Conservation (phyloP, 176 grass and related monocot genomes). For the Oryza officinalis region DNA sequence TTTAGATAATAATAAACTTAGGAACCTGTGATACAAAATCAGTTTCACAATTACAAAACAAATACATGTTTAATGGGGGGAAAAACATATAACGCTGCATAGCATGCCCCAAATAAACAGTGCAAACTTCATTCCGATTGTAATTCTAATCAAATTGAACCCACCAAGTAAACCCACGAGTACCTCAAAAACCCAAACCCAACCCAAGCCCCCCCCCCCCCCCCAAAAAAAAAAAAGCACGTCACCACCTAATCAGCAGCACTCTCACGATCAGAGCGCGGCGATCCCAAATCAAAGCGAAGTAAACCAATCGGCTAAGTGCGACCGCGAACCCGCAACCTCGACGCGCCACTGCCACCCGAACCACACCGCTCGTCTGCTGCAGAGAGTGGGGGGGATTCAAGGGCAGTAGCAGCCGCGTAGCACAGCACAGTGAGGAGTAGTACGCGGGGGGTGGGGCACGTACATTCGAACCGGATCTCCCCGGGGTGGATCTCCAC, state of each 20-base stretch:
- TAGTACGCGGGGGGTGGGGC: no score
- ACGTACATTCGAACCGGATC: conserved; percentile 76
- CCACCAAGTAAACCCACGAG: background rate
- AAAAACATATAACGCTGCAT: background rate
- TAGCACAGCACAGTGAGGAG: no score
- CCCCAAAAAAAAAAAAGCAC: background rate
- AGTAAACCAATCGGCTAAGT: background rate
- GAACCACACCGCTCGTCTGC: background rate
- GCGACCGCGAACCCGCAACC: background rate
- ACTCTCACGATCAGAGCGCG: background rate
- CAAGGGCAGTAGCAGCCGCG: no score
- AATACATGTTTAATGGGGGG: background rate
- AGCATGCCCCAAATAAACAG: background rate
- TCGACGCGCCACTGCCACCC: background rate
- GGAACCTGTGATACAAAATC: background rate
- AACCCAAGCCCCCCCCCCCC: no score
- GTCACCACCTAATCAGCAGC: no score
- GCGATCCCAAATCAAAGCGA: background rate
- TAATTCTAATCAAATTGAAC: background rate
- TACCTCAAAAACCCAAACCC: conserved; percentile 3
- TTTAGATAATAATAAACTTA: no score
- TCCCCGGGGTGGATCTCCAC: conserved; percentile 73
- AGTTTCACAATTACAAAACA: background rate
- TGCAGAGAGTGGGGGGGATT: background rate
- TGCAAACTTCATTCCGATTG: background rate